Percentiles rank a stretch among this genome's conserved stretches.
Conservation (phyloP, 2,329 filamentous ascomycete genomes). For the Beauveria caledonica region DNA sequence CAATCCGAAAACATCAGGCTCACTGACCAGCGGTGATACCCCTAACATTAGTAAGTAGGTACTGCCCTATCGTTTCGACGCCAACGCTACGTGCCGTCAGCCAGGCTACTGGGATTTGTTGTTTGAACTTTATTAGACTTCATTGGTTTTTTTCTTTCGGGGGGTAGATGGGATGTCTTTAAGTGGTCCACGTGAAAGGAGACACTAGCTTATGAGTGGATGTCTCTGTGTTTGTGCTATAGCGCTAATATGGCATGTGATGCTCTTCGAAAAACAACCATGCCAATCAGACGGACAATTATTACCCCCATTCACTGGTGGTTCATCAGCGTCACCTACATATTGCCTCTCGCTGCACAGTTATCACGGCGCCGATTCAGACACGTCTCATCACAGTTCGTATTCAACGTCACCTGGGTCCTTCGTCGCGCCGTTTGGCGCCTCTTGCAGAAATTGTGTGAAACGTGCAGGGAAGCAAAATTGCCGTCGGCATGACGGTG, state of each 20-base stretch:
- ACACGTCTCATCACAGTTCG: no score
- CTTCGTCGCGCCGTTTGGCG: not conserved
- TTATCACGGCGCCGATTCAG: no score
- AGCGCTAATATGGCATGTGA: not conserved
- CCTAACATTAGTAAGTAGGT: no score
- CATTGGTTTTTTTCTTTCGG: not conserved
- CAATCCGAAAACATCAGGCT: not conserved
- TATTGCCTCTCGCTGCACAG: no score
- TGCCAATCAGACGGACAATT: not conserved
- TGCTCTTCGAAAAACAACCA: not conserved
- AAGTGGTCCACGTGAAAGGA: not conserved
- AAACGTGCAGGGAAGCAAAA: not conserved
- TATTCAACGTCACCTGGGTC: not conserved
- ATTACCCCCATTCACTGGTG: not conserved
- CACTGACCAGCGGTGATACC: not conserved
- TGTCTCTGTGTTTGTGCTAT: not conserved
- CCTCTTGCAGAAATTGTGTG: not conserved
- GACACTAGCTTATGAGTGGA: not conserved
- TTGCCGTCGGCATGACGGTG: not conserved
- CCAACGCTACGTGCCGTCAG: not conserved
- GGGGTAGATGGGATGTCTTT: not conserved
- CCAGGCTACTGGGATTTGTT: not conserved
- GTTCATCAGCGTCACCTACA: not conserved
- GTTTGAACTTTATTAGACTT: not conserved
- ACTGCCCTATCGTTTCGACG: not conserved